Conservation (phyloP, 2,329 filamentous ascomycete genomes). For the Aspergillus chevalieri region DNA sequence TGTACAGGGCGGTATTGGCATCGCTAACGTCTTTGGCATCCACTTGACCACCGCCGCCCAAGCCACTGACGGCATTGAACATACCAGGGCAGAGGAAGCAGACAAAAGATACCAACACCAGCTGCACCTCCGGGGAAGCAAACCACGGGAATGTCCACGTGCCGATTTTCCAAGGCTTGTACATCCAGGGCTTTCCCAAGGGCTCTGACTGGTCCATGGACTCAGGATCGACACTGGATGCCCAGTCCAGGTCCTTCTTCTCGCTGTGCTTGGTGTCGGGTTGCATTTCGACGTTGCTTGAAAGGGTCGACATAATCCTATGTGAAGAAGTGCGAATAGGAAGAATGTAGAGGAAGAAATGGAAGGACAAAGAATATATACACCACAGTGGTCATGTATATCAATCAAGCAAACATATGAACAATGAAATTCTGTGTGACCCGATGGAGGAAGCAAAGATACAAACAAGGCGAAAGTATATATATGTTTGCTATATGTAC, state of each 20-base stretch:
- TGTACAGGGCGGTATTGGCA: constrained; percentile 65
- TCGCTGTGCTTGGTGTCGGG: background rate
- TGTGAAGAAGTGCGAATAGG: background rate
- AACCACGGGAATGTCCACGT: constrained; percentile 57
- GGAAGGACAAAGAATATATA: background rate
- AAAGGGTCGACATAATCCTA: background rate
- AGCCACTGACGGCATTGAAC: constrained; percentile 62
- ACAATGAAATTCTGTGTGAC: background rate
- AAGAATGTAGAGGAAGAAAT: background rate
- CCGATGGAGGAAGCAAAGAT: background rate
- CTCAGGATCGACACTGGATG: constrained; percentile 15
- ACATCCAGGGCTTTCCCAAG: constrained; percentile 54
- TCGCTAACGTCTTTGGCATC: constrained; percentile 56
- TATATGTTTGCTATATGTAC: background rate
- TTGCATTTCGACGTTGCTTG: background rate
- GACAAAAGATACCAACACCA: constrained; percentile 64
- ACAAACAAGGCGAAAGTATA: background rate
- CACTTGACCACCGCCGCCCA: constrained; percentile 59
- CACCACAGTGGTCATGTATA: background rate
- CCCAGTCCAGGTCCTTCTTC: background rate
- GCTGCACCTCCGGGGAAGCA: constrained; percentile 66
- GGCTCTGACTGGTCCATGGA: constrained; percentile 13
- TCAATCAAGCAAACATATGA: background rate
- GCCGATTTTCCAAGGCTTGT: constrained; percentile 55
- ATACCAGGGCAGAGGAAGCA: constrained; percentile 69